Conservation (phyloP, 1,284 basidiomycete genomes). For the Leccinum colubrinum region DNA sequence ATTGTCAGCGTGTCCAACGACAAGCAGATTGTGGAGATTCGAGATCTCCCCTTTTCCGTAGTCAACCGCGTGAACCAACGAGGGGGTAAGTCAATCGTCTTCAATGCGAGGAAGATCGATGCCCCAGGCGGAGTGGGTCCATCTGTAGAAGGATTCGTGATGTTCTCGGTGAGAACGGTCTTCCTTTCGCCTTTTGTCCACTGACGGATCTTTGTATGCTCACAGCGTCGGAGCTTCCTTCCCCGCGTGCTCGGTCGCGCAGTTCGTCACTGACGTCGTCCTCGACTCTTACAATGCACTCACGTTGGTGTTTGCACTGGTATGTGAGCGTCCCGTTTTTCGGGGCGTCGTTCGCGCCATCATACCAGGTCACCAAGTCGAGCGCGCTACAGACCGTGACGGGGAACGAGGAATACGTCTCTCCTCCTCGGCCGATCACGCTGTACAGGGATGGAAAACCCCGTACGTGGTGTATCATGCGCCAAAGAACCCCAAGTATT, state of each 20-base stretch:
- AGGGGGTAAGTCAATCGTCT: slow-evolving; percentile 27
- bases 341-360: no score
- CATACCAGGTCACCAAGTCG: no score
- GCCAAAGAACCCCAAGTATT: no score
- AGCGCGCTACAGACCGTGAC: no score
- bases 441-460: no score
- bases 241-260: background rate
- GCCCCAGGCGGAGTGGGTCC: slow-evolving; percentile 9
- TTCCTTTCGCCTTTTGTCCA: background rate
- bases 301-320: no score
- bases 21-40: slow-evolving; percentile 28
- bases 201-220: background rate
- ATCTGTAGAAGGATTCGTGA: background rate
- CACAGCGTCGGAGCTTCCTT: no score
- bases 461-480: no score
- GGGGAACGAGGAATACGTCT: no score
- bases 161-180: background rate
- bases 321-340: no score
- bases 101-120: slow-evolving; percentile 24
- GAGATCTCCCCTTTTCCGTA: slow-evolving; percentile 45
- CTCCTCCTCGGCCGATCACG: no score
- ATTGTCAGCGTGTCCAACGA: slow-evolving; percentile 41
- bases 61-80: slow-evolving; percentile 42
- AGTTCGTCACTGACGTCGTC: background rate
- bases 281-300: no score